Evolutionary conservation across 306 rosid genomes (phyloP).

Genomic region (Hippophae rhamnoides): DNA sequence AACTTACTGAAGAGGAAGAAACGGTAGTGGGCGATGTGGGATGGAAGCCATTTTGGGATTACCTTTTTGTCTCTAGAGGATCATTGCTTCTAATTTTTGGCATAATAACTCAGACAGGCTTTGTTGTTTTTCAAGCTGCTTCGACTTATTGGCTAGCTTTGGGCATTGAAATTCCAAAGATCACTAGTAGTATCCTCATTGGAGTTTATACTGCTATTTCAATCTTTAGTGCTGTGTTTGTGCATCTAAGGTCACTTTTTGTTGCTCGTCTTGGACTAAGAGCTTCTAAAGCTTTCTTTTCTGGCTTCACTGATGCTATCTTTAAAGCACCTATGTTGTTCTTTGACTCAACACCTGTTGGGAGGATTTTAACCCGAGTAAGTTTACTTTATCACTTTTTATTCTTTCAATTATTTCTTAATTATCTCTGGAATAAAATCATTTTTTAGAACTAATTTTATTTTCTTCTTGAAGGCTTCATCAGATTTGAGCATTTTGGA

Average conservation of each 20-base stretch:
- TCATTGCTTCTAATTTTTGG: conserved; percentile 19
- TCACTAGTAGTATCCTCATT: conserved; percentile 31
- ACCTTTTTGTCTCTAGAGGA: conserved; percentile 38
- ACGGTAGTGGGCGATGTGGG: conserved; percentile 57
- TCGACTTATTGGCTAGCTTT: conserved; percentile 68
- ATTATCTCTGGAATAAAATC: conserved; percentile 1
- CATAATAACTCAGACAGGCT: conserved; percentile 22
- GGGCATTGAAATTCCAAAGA: conserved; percentile 41
- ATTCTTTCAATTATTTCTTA: neutral
- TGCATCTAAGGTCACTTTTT: conserved; percentile 26
- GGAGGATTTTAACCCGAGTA: conserved; percentile 70
- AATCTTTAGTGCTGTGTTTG: conserved; percentile 33
- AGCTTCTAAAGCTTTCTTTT: conserved; percentile 63
- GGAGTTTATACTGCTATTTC: conserved; percentile 55
- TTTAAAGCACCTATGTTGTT: conserved; percentile 80
- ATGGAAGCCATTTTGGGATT: conserved; percentile 63
- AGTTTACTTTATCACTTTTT: conserved; percentile 15
- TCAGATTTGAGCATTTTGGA: conserved; percentile 78
- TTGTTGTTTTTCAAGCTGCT: conserved; percentile 37
- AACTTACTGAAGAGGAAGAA: conserved; percentile 70
- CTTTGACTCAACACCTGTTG: conserved; percentile 78
- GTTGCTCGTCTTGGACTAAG: conserved; percentile 50
- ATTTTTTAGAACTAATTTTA: too few species aligned
- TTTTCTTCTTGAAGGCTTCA: conserved; percentile 49
- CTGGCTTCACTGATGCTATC: conserved; percentile 44